Evolutionary conservation across 2,329 filamentous ascomycete species (phyloP).

Genomic region (Phaeoacremonium minimum): DNA sequence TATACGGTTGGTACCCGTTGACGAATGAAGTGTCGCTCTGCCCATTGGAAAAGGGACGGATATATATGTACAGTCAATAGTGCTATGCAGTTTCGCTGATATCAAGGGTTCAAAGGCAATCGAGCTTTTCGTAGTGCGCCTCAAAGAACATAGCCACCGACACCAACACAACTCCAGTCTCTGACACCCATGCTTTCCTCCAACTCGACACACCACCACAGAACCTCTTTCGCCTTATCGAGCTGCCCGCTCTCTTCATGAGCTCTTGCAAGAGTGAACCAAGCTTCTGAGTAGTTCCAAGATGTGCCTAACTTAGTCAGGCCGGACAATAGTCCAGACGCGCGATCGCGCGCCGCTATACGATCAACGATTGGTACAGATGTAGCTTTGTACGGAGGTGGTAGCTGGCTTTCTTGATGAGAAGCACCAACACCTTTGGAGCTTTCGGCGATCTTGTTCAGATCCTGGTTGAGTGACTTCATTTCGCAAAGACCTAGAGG

Average conservation of each 20-base stretch:
- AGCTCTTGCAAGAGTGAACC: constrained; percentile 81
- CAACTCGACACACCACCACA: constrained; percentile 97
- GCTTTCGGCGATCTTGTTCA: background rate
- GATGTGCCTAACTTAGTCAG: constrained; percentile 81
- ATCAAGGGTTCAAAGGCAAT: too few relatives aligned
- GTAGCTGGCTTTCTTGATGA: constrained; percentile 35
- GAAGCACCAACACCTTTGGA: constrained; percentile 8
- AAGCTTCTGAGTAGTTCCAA: constrained; percentile 92
- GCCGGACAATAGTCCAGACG: constrained; percentile 75
- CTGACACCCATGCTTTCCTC: constrained; percentile 81
- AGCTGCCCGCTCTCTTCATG: constrained; percentile 83
- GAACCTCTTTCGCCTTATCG: constrained; percentile 83
- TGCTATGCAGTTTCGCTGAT: too few relatives aligned
- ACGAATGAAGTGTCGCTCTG: too few relatives aligned
- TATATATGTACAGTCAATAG: too few relatives aligned
- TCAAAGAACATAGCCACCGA: constrained; percentile 62
- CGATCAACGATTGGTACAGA: constrained; percentile 72
- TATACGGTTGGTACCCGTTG: too few relatives aligned
- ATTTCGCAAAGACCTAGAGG: constrained; percentile 41
- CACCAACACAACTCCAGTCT: constrained; percentile 68
- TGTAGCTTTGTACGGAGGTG: constrained; percentile 49
- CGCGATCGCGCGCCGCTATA: constrained; percentile 84
- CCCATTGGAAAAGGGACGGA: too few relatives aligned
- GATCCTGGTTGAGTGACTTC: constrained; percentile 3
- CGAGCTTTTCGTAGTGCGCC: too few relatives aligned